A percentile compares a stretch with the other conserved stretches of the same genome.
Conservation (phyloP, 495 filamentous ascomycete genomes). For the Xylaria sp. region DNA sequence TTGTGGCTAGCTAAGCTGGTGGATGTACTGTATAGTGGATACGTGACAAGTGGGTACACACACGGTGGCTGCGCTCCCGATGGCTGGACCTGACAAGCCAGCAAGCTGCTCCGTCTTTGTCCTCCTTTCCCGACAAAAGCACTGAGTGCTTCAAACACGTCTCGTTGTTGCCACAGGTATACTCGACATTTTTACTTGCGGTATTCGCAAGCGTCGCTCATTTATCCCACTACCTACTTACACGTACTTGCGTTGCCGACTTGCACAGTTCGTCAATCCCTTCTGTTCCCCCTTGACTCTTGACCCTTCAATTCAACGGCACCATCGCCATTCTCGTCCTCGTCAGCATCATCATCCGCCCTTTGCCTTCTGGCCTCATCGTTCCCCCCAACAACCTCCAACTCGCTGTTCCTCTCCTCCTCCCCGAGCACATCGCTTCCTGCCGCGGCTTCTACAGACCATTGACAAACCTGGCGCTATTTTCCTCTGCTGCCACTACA, state of each 20-base stretch:
- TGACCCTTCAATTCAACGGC: slow-evolving; percentile 26
- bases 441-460: slow-evolving; percentile 45
- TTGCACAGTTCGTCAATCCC: slow-evolving; percentile 50
- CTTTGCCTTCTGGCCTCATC: slow-evolving; percentile 35
- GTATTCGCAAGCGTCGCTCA: slow-evolving; percentile 15
- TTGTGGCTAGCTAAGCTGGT: background rate
- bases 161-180: slow-evolving; percentile 10
- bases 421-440: slow-evolving; percentile 39
- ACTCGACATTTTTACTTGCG: slow-evolving; percentile 33
- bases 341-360: slow-evolving; percentile 30
- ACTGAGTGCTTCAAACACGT: slow-evolving; percentile 17
- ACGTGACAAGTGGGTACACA: too few relatives aligned
- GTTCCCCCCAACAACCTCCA: slow-evolving; percentile 31
- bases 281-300: slow-evolving; percentile 37
- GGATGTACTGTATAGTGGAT: background rate
- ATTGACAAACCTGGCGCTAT: slow-evolving; percentile 36
- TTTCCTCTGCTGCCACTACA: slow-evolving; percentile 34
- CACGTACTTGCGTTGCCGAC: slow-evolving; percentile 36
- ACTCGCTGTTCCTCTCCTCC: slow-evolving; percentile 37
- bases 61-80: background rate
- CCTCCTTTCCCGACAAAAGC: slow-evolving; percentile 25
- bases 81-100: slow-evolving; percentile 7
- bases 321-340: slow-evolving; percentile 32
- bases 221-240: too few relatives aligned
- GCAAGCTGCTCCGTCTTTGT: slow-evolving; percentile 22